These are phyloP conservation scores for Fusarium sp. DNA, from an alignment of 2,329 filamentous ascomycete species.

Conservation along the genomic window DNA sequence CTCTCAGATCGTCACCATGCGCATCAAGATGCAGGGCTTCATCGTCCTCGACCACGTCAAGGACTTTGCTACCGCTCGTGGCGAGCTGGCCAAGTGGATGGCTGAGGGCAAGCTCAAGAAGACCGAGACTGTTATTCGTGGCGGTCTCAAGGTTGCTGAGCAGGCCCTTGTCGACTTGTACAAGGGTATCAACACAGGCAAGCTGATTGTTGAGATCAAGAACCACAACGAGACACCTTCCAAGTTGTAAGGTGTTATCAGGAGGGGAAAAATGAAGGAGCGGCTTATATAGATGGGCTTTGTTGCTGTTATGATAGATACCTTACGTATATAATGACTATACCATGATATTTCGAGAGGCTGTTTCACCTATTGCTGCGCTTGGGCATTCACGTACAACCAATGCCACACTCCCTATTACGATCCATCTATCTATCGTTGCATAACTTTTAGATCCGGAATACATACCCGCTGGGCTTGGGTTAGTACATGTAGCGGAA, in stretches of 20 bases:
- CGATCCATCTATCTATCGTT: not conserved
- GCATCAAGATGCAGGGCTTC: constrained; percentile 76
- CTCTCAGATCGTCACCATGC: constrained; percentile 65
- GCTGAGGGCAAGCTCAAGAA: constrained; percentile 78
- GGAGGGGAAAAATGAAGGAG: not conserved
- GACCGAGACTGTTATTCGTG: constrained; percentile 77
- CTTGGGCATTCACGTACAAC: not conserved
- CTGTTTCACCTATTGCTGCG: no score
- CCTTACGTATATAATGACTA: constrained; percentile 33
- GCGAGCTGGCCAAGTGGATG: constrained; percentile 76
- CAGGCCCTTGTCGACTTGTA: constrained; percentile 74
- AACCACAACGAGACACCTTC: constrained; percentile 48
- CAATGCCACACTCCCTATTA: not conserved
- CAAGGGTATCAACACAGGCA: constrained; percentile 77
- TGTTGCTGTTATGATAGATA: constrained; percentile 21
- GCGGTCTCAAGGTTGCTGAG: constrained; percentile 74
- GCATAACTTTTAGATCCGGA: not conserved
- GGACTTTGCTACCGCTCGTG: constrained; percentile 68
- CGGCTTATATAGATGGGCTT: constrained; percentile 5
- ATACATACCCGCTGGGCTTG: not conserved
- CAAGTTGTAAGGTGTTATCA: constrained; percentile 42
- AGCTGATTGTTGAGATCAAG: constrained; percentile 55
- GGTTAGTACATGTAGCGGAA: constrained; percentile 66
- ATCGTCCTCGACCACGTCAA: constrained; percentile 77
- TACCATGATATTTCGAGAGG: constrained; percentile 12